Evolutionary conservation across 1,284 basidiomycete genomes (phyloP), one percentile per base, ranked within the genome.

Genomic region (Rhizopogon parksii): DNA sequence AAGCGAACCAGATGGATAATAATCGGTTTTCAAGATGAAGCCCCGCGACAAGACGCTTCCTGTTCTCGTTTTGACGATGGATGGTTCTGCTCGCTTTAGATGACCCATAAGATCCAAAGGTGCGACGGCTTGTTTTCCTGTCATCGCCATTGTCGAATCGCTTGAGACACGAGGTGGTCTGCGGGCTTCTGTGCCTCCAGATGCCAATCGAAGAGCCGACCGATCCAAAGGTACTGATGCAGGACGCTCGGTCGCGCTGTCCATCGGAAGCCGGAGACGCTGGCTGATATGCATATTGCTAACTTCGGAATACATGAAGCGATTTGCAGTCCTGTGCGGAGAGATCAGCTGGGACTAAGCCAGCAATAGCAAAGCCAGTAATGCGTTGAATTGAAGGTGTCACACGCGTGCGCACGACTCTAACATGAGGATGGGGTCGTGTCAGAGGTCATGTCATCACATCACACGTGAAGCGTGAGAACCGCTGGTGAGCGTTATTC

Each of bases 11-110:
- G 88, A 88, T 34, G 92, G 91, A 68, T 94, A 93, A 64, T 91
- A 81, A 68, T 95, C 91, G 17, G 94, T 95, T 75, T 97, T 97
- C 57, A 97, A 72, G 53, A 97, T 94, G 65, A 94, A 91, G 0
- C 90, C 93, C 61, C 95, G 73, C 14, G 86, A 88, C 15, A 98
- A 74, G 8, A 98, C 94, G 59, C 89, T 93, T 24, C 94, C 94
- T 2, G 79, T 76, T 47, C 94, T 77, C 11, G 88, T 88, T 70
- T 95, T 95, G 53, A 98, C 93, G 15, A 95, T 80, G 1, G 82
- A 81, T 0, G 81, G 72, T 46, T 77, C 83, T 35, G 84, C 82
- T 14, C 78, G 78, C 56, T 82, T 76, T 3, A 88, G 71, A 54
- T 75, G 74, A 43, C 71, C 68, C 67, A 82, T 81, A 24, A 85